These are phyloP conservation scores for Grosmannia penicillata DNA, from an alignment of 2,329 filamentous ascomycete species.

Conservation along the genomic window DNA sequence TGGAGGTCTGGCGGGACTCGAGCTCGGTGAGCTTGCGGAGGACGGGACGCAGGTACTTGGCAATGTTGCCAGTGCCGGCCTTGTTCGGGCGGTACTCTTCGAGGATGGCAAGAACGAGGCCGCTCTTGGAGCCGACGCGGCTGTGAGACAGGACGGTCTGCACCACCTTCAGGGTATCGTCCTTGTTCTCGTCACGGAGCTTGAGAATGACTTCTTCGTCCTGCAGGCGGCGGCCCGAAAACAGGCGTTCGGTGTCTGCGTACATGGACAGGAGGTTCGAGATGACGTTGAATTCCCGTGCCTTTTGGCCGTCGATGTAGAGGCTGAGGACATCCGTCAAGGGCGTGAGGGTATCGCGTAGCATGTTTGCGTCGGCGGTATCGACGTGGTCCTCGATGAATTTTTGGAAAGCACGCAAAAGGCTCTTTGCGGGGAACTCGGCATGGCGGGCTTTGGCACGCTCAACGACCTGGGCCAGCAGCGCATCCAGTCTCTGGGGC, in stretches of 20 bases:
- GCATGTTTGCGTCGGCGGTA: slow-evolving; percentile 54
- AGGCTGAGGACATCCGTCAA: slow-evolving; percentile 62
- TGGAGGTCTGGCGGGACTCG: slow-evolving; percentile 71
- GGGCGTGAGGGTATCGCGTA: slow-evolving; percentile 61
- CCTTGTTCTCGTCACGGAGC: slow-evolving; percentile 92
- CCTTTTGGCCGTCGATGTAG: slow-evolving; percentile 80
- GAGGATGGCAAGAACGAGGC: slow-evolving; percentile 77
- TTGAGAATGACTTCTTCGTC: slow-evolving; percentile 90
- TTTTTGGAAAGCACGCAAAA: slow-evolving; percentile 69
- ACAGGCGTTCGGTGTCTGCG: slow-evolving; percentile 69
- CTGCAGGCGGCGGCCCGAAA: slow-evolving; percentile 69
- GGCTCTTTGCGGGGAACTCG: slow-evolving; percentile 85
- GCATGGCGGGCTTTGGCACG: slow-evolving; percentile 60
- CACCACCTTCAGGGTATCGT: slow-evolving; percentile 72
- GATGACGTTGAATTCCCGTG: slow-evolving; percentile 76
- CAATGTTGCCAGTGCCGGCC: slow-evolving; percentile 75
- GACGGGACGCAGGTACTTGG: slow-evolving; percentile 70
- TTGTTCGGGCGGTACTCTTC: slow-evolving; percentile 93
- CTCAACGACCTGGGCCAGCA: slow-evolving; percentile 75
- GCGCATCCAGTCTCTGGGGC: slow-evolving; percentile 79
- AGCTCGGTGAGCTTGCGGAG: slow-evolving; percentile 83
- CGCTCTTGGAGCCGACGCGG: slow-evolving; percentile 84
- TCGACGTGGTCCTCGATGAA: slow-evolving; percentile 81
- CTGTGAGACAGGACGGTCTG: slow-evolving; percentile 88
- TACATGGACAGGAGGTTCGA: slow-evolving; percentile 67